Base-by-base conservation (phyloP, 2,329 filamentous ascomycete genomes). In the Trichoderma hamatum region DNA sequence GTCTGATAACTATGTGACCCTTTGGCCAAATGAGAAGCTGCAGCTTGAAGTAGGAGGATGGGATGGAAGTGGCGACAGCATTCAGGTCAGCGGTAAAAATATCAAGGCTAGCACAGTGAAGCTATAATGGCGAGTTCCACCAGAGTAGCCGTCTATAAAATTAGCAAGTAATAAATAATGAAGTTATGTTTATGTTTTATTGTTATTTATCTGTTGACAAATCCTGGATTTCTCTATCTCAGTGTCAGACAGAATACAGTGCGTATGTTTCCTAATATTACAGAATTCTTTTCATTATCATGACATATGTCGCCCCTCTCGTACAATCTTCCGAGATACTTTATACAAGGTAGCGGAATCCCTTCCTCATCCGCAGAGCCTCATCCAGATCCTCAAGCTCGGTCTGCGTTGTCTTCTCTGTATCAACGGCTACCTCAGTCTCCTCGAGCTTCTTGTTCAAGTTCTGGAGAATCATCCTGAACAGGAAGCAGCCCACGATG, bases 1-100 rank as follows among this genome's bases (percentile, higher is more conserved):
- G 87, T 84, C 83, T 0, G 88, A 90, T 71, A 90, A 90, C 70
- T 90, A 90, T 70, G 78, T 90, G 14, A 89, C 87, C 1, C 76
- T 90, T 11, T 89, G 84, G 81, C 86, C 88, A 0, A 76, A 78
- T 1, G 88, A 90, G 78, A 83, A 78, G 64, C 55, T 88, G 14
- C 52, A 60, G 43, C 43, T 77, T 1, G 67, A 68, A 5, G 73
- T 75, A 0, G 61, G 58, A 19, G 70, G 67, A 6, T 74, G 65
- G 65, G 61, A 72, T 26, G 69, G 59, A 1, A 58, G 55, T 1
- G 72, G 70, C 4, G 39, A 24, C 16, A 66, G 55, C 46, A 70
- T 74, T 13, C 52, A 61, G 10, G 39, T 74, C 1, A 69, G 61
- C 7, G 73, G 71, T 7, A 66, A 63, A 26, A 74, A 74, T 28